These are phyloP conservation scores for Rhodomyrtus tomentosa DNA, from an alignment of 345 rosid species.

Conservation along the genomic window DNA sequence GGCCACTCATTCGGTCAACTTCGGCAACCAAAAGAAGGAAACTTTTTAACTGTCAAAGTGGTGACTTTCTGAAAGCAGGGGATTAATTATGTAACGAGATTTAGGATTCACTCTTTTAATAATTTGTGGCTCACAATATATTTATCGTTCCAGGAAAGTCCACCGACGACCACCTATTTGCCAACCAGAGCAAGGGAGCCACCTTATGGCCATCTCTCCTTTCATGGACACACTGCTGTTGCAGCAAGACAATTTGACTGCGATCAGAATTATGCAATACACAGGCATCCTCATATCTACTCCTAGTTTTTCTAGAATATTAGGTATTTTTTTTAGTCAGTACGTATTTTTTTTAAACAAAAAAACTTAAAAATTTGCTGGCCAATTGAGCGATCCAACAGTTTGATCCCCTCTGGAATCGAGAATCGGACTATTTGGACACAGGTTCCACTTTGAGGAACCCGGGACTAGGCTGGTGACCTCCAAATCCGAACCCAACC, in stretches of 20 bases:
- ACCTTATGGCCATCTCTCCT: constrained; percentile 49
- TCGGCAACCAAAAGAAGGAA: background rate
- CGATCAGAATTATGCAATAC: constrained; percentile 31
- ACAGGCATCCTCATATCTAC: constrained; percentile 18
- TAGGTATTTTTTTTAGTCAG: too few species aligned
- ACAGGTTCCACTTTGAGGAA: too few species aligned
- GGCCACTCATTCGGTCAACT: background rate
- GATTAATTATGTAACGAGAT: too few species aligned
- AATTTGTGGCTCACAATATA: background rate
- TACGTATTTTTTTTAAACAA: too few species aligned
- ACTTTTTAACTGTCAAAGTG: background rate
- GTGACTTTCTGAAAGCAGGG: background rate
- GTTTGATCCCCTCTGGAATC: too few species aligned
- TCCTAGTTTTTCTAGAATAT: background rate
- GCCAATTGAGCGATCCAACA: too few species aligned
- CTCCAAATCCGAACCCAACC: too few species aligned
- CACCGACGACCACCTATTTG: constrained; percentile 43
- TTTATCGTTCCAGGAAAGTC: constrained; percentile 71
- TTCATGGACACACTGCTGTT: constrained; percentile 59
- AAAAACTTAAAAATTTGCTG: too few species aligned
- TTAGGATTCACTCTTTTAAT: too few species aligned
- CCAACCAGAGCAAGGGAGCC: constrained; percentile 34
- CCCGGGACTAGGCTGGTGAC: too few species aligned
- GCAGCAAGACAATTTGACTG: constrained; percentile 43
- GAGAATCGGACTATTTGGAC: too few species aligned